Evolutionary conservation across 2,329 filamentous ascomycete genomes (phyloP).

Genomic region (Fusarium mangiferae): DNA sequence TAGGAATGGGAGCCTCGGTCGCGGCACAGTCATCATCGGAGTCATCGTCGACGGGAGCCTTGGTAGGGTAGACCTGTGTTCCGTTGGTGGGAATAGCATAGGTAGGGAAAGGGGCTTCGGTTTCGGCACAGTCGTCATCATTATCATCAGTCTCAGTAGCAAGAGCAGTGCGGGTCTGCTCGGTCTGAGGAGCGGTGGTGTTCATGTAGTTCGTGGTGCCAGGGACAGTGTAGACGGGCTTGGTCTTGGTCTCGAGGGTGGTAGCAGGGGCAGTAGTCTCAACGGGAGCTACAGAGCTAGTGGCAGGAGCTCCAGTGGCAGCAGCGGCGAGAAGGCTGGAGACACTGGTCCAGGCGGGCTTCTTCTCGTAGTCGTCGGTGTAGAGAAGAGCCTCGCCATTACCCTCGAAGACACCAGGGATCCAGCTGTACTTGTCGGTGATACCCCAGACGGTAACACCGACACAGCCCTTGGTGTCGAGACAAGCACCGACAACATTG

Average conservation of each 20-base stretch:
- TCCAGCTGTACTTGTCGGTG: constrained; percentile 53
- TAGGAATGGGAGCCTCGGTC: neutral
- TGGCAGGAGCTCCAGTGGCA: constrained; percentile 12
- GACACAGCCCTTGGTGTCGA: constrained; percentile 53
- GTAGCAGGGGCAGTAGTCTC: constrained; percentile 19
- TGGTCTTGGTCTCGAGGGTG: constrained; percentile 20
- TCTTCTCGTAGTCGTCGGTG: constrained; percentile 51
- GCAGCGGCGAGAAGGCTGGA: constrained; percentile 48
- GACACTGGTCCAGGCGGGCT: constrained; percentile 54
- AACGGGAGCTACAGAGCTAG: constrained; percentile 3
- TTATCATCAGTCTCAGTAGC: constrained; percentile 25
- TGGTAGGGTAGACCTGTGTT: constrained; percentile 13
- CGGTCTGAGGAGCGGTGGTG: constrained; percentile 22
- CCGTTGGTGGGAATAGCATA: constrained; percentile 29
- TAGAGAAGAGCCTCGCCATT: constrained; percentile 54
- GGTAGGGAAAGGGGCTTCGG: constrained; percentile 23
- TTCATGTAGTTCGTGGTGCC: constrained; percentile 21
- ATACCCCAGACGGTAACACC: constrained; percentile 59
- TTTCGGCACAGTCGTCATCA: constrained; percentile 26
- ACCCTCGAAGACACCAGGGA: constrained; percentile 53
- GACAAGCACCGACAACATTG: constrained; percentile 50
- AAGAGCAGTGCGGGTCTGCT: constrained; percentile 31
- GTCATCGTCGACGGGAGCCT: constrained; percentile 1
- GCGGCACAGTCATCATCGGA: constrained; percentile 24
- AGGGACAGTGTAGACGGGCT: constrained; percentile 11